phyloP scores from a whole-genome alignment of 108 stramenopile genomes.

The Epithemia pelagica region DNA sequence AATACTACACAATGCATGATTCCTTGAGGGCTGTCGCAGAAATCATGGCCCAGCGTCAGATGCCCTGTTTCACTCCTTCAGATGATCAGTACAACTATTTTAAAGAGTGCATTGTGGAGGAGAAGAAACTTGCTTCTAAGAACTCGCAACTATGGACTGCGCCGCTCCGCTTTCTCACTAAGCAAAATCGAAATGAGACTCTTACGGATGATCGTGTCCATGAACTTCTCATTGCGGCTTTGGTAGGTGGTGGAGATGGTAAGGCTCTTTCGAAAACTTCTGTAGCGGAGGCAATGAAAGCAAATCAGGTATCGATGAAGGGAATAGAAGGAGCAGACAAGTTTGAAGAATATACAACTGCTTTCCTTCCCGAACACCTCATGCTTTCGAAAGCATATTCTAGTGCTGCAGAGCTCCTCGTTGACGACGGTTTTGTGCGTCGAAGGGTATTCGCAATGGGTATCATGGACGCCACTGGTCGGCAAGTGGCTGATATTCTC shows the following conservation, averaged over 20 bases:
- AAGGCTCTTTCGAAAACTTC: conserved; percentile 17
- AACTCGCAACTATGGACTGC: conserved; percentile 24
- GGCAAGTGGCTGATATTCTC: conserved; percentile 73
- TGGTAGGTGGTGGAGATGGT: conserved; percentile 44
- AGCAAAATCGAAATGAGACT: neutral
- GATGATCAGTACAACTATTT: conserved; percentile 71
- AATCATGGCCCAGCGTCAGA: conserved; percentile 68
- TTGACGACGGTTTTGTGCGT: conserved; percentile 56
- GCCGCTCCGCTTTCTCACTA: conserved; percentile 28
- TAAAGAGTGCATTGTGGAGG: conserved; percentile 36
- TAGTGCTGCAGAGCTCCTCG: conserved; percentile 53
- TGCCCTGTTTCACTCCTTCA: conserved; percentile 56
- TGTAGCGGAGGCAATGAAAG: conserved; percentile 29
- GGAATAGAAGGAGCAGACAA: conserved; percentile 49
- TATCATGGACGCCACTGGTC: conserved; percentile 66
- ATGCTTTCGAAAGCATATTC: conserved; percentile 53
- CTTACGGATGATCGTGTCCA: conserved; percentile 28
- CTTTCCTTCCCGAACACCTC: conserved; percentile 68
- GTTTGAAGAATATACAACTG: conserved; percentile 72
- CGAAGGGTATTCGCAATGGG: conserved; percentile 65
- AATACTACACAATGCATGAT: conserved; percentile 69
- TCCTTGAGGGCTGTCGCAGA: conserved; percentile 77
- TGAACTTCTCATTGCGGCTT: conserved; percentile 31
- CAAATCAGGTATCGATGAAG: conserved; percentile 32
- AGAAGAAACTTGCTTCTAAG: conserved; percentile 21